A percentile compares a stretch with the other conserved stretches of the same genome.
Evolutionary conservation across 2,329 filamentous ascomycete species (phyloP).

Genomic region (Aspergillus niger): DNA sequence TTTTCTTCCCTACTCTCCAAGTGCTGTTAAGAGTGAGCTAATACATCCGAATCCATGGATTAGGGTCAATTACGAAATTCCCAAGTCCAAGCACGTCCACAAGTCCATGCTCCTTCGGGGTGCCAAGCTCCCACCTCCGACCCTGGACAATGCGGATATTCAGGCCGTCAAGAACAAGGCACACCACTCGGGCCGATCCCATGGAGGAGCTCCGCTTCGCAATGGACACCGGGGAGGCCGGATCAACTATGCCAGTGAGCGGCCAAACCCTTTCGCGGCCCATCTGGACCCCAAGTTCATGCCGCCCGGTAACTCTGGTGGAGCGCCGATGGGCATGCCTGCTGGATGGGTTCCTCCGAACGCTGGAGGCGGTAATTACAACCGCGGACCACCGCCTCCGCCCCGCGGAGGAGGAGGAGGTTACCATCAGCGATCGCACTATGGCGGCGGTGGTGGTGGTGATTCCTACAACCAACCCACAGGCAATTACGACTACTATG

Average conservation of each 20-base stretch:
- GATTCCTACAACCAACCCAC: constrained; percentile 27
- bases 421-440: constrained; percentile 21
- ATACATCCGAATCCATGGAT: constrained; percentile 26
- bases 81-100: constrained; percentile 69
- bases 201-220: constrained; percentile 67
- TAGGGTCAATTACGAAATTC: constrained; percentile 85
- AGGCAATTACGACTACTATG: constrained; percentile 29
- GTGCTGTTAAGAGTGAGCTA: constrained; percentile 18
- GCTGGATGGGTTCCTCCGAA: constrained; percentile 38
- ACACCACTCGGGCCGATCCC: constrained; percentile 66
- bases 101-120: constrained; percentile 94
- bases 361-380: constrained; percentile 34
- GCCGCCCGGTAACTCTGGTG: constrained; percentile 33
- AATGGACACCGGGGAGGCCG: constrained; percentile 51
- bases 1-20: not conserved
- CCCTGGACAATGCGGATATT: constrained; percentile 74
- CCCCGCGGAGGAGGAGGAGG: constrained; percentile 35
- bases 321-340: constrained; percentile 33
- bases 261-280: constrained; percentile 50
- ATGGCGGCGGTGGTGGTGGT: constrained; percentile 7
- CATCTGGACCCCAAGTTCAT: constrained; percentile 49
- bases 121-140: constrained; percentile 69
- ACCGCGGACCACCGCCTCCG: constrained; percentile 42
- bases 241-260: constrained; percentile 55
- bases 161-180: constrained; percentile 70